Conservation (phyloP, 2,329 filamentous ascomycete species). For the Alternaria novae-zelandiae region DNA sequence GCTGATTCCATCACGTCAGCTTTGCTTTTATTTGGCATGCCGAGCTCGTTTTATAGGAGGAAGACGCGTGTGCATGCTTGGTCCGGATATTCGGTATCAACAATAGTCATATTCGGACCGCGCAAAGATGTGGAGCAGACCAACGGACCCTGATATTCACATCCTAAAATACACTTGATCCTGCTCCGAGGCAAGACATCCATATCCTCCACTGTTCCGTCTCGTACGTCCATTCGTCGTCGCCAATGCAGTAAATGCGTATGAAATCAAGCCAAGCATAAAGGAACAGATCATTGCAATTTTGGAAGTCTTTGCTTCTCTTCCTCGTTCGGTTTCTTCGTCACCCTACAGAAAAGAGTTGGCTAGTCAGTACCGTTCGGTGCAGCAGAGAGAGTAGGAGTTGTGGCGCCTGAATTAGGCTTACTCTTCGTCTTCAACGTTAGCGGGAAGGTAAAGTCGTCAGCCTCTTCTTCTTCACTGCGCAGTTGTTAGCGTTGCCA, state of each 20-base stretch:
- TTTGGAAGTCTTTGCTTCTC: conserved; percentile 6
- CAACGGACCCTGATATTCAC: conserved; percentile 5
- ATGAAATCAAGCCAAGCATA: conserved; percentile 6
- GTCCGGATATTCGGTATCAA: not conserved
- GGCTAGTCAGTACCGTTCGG: conserved; percentile 38
- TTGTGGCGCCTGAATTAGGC: conserved; percentile 38
- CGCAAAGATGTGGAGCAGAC: not conserved
- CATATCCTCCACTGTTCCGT: not conserved
- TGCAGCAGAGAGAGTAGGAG: conserved; percentile 32
- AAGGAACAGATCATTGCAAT: conserved; percentile 18
- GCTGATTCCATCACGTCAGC: not conserved
- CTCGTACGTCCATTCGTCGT: not conserved
- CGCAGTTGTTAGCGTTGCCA: conserved; percentile 36
- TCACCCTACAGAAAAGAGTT: conserved; percentile 8
- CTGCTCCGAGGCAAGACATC: not conserved
- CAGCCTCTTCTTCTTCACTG: conserved; percentile 85
- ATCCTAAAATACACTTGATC: conserved; percentile 10
- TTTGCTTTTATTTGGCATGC: not conserved
- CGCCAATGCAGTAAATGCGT: conserved; percentile 10
- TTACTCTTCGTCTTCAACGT: conserved; percentile 63
- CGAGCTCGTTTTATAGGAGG: not conserved
- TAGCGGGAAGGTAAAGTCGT: conserved; percentile 74
- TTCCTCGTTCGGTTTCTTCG: conserved; percentile 2
- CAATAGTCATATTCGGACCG: not conserved
- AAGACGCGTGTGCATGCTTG: not conserved